Base-by-base conservation (phyloP, 352 stramenopile genomes). In the Globisporangium carolinianum region DNA sequence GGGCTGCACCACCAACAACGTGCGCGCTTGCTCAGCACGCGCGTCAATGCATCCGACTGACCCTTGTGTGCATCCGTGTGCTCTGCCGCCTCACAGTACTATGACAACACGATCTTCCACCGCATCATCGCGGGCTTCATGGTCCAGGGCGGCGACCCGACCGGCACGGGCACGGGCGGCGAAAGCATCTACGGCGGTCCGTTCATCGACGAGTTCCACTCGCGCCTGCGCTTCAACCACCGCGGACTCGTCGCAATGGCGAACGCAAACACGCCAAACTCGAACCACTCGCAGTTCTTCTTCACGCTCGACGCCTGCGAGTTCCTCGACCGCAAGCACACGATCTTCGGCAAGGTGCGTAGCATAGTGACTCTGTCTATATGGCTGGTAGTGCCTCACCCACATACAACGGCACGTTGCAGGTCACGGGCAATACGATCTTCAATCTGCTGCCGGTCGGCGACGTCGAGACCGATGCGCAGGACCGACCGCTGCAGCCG, bases 201-300 rank as follows among this genome's bases (percentile, higher is more conserved):
- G 12, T 97, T 98, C 68, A 70, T 81, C 46, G 87, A 97, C 56
- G 96, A 99, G 65, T 80, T 98, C 43, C 92, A 98, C 75, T 90
- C 86, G 57, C 78, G 95, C 42, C 84, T 99, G 59, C 86, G 84
- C 53, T 99, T 99, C 62, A 98, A 96, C 72, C 96, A 98, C 68
- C 75, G 95, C 42, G 96, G 96, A n/a, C 79, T 98, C 51, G 64
- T 99, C 24, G 95, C 95, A 2, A 98, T 98, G 90, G 92, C 87
- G 15, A 97, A 94, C 63, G 72, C 89, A 57, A 94, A 91, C 69
- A 87, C 83, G 61, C 77, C 68, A 35, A 88, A 94, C 71, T 80
- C 86, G 36, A 98, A 95, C 62, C 75, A 86, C 60, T 92, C 75
- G 67, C 97, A 99, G 74, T 99, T 99, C 76, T 99, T 99, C 75